Conservation (phyloP, 345 rosid genomes). For the Salix caprea region DNA sequence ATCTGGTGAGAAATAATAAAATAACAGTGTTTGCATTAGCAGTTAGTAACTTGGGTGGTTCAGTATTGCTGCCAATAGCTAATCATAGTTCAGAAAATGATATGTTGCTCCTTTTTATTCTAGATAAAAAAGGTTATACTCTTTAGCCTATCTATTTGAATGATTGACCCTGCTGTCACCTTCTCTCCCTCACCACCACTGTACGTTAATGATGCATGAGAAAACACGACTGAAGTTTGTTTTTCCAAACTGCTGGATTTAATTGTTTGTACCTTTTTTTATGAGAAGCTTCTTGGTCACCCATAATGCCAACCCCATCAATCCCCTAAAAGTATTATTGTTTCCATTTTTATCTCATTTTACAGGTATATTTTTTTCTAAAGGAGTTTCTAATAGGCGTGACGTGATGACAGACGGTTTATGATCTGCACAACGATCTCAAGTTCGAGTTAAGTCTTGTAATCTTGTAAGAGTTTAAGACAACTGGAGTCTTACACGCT, state of each 20-base stretch:
- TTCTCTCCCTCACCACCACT: neutral
- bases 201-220: neutral
- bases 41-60: neutral
- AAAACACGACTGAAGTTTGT: neutral
- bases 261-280: neutral
- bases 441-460: too few relatives aligned
- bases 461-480: too few relatives aligned
- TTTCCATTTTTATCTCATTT: neutral
- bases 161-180: neutral
- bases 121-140: neutral
- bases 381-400: too few relatives aligned
- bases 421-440: too few relatives aligned
- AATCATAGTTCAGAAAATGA: neutral
- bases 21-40: neutral
- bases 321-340: neutral
- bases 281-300: neutral
- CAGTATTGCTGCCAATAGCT: neutral
- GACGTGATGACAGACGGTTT: too few relatives aligned
- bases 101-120: neutral
- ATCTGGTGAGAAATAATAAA: too few relatives aligned
- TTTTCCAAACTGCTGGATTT: neutral
- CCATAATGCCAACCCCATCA: neutral
- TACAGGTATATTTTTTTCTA: neutral
- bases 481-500: fast-evolving
- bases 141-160: neutral